phyloP scores from a whole-genome alignment of 2,329 filamentous ascomycete genomes.

The Eurotiales sp. region DNA sequence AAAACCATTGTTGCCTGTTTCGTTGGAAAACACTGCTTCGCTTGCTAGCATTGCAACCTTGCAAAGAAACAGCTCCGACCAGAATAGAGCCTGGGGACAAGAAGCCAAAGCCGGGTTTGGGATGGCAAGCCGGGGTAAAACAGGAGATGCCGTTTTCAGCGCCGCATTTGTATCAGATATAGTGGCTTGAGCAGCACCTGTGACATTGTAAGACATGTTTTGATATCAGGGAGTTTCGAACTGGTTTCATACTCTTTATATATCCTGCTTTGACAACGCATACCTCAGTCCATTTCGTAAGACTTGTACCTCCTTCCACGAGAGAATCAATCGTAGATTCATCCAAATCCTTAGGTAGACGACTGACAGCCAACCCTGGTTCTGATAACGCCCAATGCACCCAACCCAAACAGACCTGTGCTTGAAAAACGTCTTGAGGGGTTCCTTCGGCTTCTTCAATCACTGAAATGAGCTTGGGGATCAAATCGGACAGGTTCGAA shows the following conservation, averaged over 20 bases:
- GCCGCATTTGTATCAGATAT: conserved; percentile 52
- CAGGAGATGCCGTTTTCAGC: conserved; percentile 62
- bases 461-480: conserved; percentile 42
- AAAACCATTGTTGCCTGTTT: conserved; percentile 20
- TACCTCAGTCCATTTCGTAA: conserved; percentile 74
- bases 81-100: conserved; percentile 66
- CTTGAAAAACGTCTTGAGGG: conserved; percentile 65
- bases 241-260: conserved; percentile 65
- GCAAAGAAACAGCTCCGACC: conserved; percentile 74
- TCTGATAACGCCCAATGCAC: conserved; percentile 75
- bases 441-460: conserved; percentile 56
- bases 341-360: conserved; percentile 62
- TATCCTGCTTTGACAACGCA: conserved; percentile 77
- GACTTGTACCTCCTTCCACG: conserved; percentile 48
- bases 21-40: conserved; percentile 38
- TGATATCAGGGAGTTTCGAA: conserved; percentile 1
- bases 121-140: conserved; percentile 57
- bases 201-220: conserved; percentile 16
- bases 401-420: conserved; percentile 78
- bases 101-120: conserved; percentile 39
- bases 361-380: conserved; percentile 57
- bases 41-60: conserved; percentile 69
- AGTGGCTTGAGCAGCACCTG: conserved; percentile 46
- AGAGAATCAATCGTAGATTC: conserved; percentile 52
- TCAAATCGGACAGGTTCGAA: conserved; percentile 41